Conservation (phyloP, 768 basidiomycete species). For the Exidia glandulosa region DNA sequence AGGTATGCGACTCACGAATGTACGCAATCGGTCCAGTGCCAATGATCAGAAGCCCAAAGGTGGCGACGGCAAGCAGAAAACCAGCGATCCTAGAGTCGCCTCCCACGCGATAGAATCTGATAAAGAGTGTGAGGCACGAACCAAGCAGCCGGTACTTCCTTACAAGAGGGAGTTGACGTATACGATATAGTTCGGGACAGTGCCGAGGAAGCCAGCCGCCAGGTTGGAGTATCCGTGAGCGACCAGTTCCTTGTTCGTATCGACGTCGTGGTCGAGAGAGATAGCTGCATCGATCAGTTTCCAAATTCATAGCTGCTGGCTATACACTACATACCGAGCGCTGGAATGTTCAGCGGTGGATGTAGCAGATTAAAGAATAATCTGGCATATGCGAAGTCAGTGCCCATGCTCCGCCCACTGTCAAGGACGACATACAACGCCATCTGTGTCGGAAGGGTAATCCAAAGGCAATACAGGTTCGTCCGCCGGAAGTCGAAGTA, state of each 20-base stretch:
- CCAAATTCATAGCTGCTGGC: neutral
- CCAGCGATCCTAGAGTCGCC: conserved; percentile 77
- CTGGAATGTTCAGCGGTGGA: conserved; percentile 82
- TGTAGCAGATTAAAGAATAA: conserved; percentile 80
- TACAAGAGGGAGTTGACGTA: conserved; percentile 80
- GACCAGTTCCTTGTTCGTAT: conserved; percentile 87
- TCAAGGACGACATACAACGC: conserved; percentile 55
- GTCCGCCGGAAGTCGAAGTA: conserved; percentile 58
- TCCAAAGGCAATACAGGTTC: conserved; percentile 56
- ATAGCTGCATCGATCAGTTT: conserved; percentile 42
- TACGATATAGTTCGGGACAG: conserved; percentile 83
- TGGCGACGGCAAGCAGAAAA: conserved; percentile 72
- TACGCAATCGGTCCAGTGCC: conserved; percentile 87
- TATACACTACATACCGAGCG: conserved; percentile 43
- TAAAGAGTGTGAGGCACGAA: conserved; percentile 8
- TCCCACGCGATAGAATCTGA: conserved; percentile 84
- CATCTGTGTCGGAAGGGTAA: conserved; percentile 86
- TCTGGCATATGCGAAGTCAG: conserved; percentile 22
- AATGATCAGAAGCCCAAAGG: conserved; percentile 56
- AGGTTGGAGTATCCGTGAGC: conserved; percentile 90
- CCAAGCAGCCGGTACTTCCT: conserved; percentile 12
- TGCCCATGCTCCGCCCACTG: neutral
- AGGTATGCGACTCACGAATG: conserved; percentile 54
- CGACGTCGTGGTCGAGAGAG: conserved; percentile 77
- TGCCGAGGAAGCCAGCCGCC: conserved; percentile 66